Base-by-base conservation (phyloP, 441 rosid genomes). In the Cnidoscolus chayamansa region DNA sequence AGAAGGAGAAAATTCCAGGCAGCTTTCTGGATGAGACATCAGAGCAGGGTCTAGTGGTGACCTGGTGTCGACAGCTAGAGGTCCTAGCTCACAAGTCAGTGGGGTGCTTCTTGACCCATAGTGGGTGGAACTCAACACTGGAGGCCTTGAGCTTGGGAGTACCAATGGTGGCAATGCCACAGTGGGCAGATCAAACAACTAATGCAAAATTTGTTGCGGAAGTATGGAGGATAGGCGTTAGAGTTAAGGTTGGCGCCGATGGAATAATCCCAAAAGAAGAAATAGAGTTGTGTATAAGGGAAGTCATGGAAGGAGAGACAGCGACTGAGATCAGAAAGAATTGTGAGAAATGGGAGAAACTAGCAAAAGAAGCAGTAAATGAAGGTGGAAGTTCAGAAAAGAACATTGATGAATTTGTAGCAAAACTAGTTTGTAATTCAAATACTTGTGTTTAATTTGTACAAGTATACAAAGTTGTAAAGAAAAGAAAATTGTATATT, bases 51-150 rank as follows among this genome's bases (percentile, higher is more conserved):
- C 2, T 87, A 63, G 63, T 89, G 0, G 85, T 85, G 55, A 79
- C 57, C n/a, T 87, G 92, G 88, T 63, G 86, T 67, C 76, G 74
- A 35, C 92, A 85, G 55, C 73, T 84, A 15, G 82, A 86, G 54
- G 88, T 86, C 62, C 74, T 86, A 35, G 79, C 84, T 47, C 89
- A 89, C 37, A 67, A 67, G 30, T 77, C 90, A 0, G 67, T 85
- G 0, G 85, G 94, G n/a, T 89, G 91, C 74, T 87, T 84, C 49
- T 40, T 87, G 67, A 85, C 89, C 17, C 91, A 86, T 6, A 84
- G 90, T 5, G 86, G 94, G 7, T 89, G 94, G 94, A 89, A 89
- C 84, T 86, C 89, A 2, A 86, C 85, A 0, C 19, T 86, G 0
- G 90, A 89, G 74, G 85, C 84, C 0, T 3, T 87, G 68, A 77